A percentile compares a stretch with the other conserved stretches of the same genome.
These are phyloP conservation scores for Amoeboradix gromovi DNA, from an alignment of 371 early-diverging fungal genomes.

Conservation along the genomic window DNA sequence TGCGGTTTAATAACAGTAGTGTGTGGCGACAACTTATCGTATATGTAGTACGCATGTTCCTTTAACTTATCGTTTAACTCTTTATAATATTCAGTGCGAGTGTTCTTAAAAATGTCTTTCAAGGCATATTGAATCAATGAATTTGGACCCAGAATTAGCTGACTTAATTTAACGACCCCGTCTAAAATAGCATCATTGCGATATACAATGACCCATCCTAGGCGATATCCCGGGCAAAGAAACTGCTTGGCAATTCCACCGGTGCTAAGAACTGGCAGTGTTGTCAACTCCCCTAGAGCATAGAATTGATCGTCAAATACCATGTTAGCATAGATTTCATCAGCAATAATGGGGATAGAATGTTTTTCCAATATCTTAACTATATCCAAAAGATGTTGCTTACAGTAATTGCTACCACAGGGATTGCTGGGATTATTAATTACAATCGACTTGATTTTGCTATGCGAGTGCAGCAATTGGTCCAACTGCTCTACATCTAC, in stretches of 20 bases:
- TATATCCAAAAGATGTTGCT: constrained; percentile 35
- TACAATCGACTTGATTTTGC: constrained; percentile 41
- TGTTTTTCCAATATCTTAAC: constrained; percentile 37
- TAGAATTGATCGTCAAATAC: constrained; percentile 33
- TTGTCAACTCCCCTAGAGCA: constrained; percentile 37
- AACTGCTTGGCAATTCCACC: constrained; percentile 70
- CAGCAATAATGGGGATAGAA: constrained; percentile 51
- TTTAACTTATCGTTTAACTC: constrained; percentile 31
- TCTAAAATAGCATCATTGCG: constrained; percentile 26
- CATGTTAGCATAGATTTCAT: constrained; percentile 73
- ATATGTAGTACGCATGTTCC: constrained; percentile 32
- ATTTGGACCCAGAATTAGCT: constrained; percentile 51
- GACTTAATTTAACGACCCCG: constrained; percentile 30
- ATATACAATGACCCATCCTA: constrained; percentile 60
- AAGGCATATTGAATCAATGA: constrained; percentile 41
- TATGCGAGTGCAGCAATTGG: constrained; percentile 42
- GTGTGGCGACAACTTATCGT: constrained; percentile 25
- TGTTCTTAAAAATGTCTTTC: constrained; percentile 38
- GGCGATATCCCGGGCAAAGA: constrained; percentile 68
- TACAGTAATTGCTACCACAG: constrained; percentile 55
- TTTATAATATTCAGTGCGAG: constrained; percentile 34
- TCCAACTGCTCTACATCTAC: constrained; percentile 46
- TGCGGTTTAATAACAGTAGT: constrained; percentile 53
- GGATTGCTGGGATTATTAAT: constrained; percentile 46
- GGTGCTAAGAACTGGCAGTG: constrained; percentile 46